phyloP scores from a whole-genome alignment of 1,284 basidiomycete genomes.

The Cryptococcus sp. region DNA sequence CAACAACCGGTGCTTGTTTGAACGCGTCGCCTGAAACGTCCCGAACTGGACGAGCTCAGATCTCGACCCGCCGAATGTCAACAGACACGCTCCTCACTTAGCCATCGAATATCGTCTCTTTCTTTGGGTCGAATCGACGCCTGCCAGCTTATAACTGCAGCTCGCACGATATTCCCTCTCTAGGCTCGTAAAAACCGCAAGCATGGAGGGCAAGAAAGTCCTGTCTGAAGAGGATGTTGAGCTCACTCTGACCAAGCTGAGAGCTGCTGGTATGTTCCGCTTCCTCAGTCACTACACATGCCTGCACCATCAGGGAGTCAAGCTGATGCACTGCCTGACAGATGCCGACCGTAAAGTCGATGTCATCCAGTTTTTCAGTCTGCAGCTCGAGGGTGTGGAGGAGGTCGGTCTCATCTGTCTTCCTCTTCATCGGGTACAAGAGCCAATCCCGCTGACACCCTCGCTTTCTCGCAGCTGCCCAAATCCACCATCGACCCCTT shows the following conservation, averaged over 20 bases:
- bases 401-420: slow-evolving; percentile 16
- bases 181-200: no score
- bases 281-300: neutral
- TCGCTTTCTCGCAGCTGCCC: slow-evolving; percentile 30
- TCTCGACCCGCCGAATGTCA: no score
- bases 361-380: slow-evolving; percentile 43
- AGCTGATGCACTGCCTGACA: slow-evolving; percentile 11
- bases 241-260: slow-evolving; percentile 34
- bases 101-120: no score
- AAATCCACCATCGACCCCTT: slow-evolving; percentile 38
- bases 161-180: no score
- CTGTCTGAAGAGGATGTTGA: slow-evolving; percentile 38
- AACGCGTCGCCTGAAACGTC: no score
- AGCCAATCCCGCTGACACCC: neutral
- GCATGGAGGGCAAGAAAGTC: neutral
- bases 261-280: slow-evolving; percentile 31
- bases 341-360: slow-evolving; percentile 47
- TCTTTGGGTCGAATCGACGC: no score
- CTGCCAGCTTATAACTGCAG: no score
- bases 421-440: neutral
- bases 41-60: no score
- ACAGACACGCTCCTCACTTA: no score
- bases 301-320: neutral
- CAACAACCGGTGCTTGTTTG: no score
- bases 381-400: slow-evolving; percentile 36